Conservation (phyloP, 805 yeast genomes). For the Sporopachydermia quercuum region DNA sequence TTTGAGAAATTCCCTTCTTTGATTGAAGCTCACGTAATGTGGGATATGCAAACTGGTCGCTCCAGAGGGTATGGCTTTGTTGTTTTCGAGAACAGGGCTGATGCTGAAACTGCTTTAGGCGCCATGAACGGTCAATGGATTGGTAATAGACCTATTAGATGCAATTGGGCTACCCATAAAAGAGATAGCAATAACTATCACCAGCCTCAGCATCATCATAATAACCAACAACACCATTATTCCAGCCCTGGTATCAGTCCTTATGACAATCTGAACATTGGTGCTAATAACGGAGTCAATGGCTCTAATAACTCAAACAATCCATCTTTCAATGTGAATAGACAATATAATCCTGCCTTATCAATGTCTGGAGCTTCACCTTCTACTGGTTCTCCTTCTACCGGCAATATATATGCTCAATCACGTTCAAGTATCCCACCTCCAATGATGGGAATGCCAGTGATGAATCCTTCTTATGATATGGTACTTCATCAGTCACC, state of each 20-base stretch:
- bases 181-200: slow-evolving; percentile 5
- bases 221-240: slow-evolving; percentile 4
- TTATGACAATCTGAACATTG: neutral
- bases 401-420: slow-evolving; percentile 16
- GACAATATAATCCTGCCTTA: too few species aligned
- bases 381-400: too few species aligned
- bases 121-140: slow-evolving; percentile 62
- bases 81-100: slow-evolving; percentile 47
- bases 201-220: slow-evolving; percentile 7
- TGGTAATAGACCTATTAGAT: slow-evolving; percentile 63
- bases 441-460: too few species aligned
- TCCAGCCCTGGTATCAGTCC: slow-evolving; percentile 3
- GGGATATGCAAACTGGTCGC: slow-evolving; percentile 92
- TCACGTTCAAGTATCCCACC: neutral
- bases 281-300: slow-evolving; percentile 7
- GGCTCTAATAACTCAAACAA: neutral
- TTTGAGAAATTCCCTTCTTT: slow-evolving; percentile 45
- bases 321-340: too few species aligned
- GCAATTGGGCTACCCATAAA: slow-evolving; percentile 64
- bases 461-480: slow-evolving; percentile 44
- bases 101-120: slow-evolving; percentile 61
- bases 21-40: slow-evolving; percentile 83
- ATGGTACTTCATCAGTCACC: slow-evolving; percentile 67
- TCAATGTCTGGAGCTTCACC: too few species aligned
- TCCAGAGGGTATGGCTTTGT: slow-evolving; percentile 90